Base-by-base conservation (phyloP, 768 basidiomycete genomes). In the Calocybe gangraenosa region DNA sequence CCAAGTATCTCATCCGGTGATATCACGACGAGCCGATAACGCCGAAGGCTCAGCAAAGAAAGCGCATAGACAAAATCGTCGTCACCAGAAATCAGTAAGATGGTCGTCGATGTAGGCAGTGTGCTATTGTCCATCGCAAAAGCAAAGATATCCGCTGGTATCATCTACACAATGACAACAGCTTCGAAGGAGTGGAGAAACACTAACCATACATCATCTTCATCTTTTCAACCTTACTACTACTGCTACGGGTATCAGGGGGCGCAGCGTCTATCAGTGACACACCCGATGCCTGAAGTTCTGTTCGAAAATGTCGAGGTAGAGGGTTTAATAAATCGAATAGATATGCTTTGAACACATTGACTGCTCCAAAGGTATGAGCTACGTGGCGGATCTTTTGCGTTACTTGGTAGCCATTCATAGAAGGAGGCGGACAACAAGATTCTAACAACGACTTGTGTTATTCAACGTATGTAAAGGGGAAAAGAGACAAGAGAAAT, bases 51-150 rank as follows among this genome's bases (percentile, higher is more conserved):
- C 37, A 86, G 63, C 28, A 68, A 65, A 1, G 82, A 76, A 36
- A 83, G 59, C n/a, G 77, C 76, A 55, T 83, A 85, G 3, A 76
- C 74, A 52, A 83, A 78, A 57, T 85, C 83, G 33, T 81, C 70
- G 60, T 87, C 82, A 14, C 78, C 81, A 0, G 83, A 73, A 53
- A 87, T 80, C 30, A 87, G 65, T 35, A 85, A 61, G 52, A 84
- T 63, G 13, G 81, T 82, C 20, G 73, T 56, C 46, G 75, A 73
- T 2, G 71, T 46, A 2, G 72, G 64, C 25, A 11, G 11, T n/a
- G n/a, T n/a, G n/a, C n/a, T n/a, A 50, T 76, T 73, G 62, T 86
- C 84, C 54, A 82, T 74, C n/a, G 79, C 82, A 57, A 78, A 75
- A 6, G 76, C 68, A 46, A 87, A 63, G 71, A 87, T 79, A 54